Evolutionary conservation across 768 basidiomycete genomes (phyloP), one percentile per base, ranked within the genome.

Genomic region (Tremella fuciformis): DNA sequence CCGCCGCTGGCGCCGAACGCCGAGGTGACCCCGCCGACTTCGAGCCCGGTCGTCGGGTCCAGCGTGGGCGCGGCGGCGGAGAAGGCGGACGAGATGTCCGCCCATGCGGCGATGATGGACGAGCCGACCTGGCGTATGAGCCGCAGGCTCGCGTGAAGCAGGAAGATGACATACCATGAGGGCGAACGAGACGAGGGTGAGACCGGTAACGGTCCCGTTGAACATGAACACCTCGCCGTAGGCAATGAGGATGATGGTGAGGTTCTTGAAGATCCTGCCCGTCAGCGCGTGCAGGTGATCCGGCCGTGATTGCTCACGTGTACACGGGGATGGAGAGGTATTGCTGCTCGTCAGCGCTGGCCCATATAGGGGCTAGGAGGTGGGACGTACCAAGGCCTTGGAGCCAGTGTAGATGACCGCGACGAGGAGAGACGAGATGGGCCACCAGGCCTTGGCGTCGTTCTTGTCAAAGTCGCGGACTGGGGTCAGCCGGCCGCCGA

Each of bases 151-250:
- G 8, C 16, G n/a, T 29, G 48, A 50, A 4, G 34, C 15, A 25
- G 38, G n/a, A 38, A 34, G 13, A 55, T 48, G 46, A 64, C 70
- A 48, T 21, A 71, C 93, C 92, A 99, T 99, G 55, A 98, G 83
- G 39, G 88, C 78, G 75, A 99, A 98, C 0, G 94, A 86, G 34
- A 88, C 81, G 66, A 97, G 84, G 0, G 92, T 93, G 46, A 98
- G 81, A 1, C 84, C 83, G 0, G 92, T 93, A 37, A 98, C 86
- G 60, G 82, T 81, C 25, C 92, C 92, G 53, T 87, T 90, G 70
- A 98, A 98, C 92, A 93, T 97, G 58, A 97, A 78, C 7, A 96
- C 88, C 79, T 98, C 96, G 39, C 96, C 96, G 74, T 99, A 98
- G 8, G 96, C 92, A 71, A 98, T 98, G 29, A 99, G 83, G 66